Conservation (phyloP, 2,329 filamentous ascomycete genomes). For the Aspergillus aculeatinus region DNA sequence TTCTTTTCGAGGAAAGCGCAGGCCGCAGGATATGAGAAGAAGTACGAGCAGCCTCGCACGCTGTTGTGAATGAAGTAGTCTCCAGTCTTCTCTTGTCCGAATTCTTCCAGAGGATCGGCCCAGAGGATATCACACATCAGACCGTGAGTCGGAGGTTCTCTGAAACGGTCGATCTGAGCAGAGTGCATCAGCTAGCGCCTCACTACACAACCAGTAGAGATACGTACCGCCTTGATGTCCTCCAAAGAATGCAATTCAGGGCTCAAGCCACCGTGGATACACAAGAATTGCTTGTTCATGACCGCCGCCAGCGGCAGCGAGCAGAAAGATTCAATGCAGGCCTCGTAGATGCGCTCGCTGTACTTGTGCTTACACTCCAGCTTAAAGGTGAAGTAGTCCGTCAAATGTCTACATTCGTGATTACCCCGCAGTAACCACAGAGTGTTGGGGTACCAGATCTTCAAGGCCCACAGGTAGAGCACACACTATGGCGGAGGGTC, state of each 20-base stretch:
- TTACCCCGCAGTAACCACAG: slow-evolving; percentile 97
- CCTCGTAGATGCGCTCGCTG: slow-evolving; percentile 91
- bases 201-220: background rate
- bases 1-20: slow-evolving; percentile 99
- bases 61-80: slow-evolving; percentile 99
- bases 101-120: slow-evolving; percentile 97
- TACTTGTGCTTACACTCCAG: slow-evolving; percentile 99
- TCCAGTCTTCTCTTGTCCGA: slow-evolving; percentile 96
- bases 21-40: slow-evolving; percentile 96
- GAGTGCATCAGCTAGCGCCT: slow-evolving; percentile 21
- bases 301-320: slow-evolving; percentile 87
- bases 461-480: slow-evolving; percentile 93
- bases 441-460: slow-evolving; percentile 98
- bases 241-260: slow-evolving; percentile 95
- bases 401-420: slow-evolving; percentile 97
- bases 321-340: slow-evolving; percentile 98
- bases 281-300: slow-evolving; percentile 99
- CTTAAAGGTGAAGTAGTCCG: slow-evolving; percentile 99
- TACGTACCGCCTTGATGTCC: slow-evolving; percentile 78
- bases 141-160: slow-evolving; percentile 93
- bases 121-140: slow-evolving; percentile 99
- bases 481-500: slow-evolving; percentile 63
- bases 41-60: slow-evolving; percentile 97
- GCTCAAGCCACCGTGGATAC: slow-evolving; percentile 94
- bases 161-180: slow-evolving; percentile 86